These are phyloP conservation scores for Discostella stelligeroides DNA, from an alignment of 108 stramenopile genomes.

Conservation along the genomic window DNA sequence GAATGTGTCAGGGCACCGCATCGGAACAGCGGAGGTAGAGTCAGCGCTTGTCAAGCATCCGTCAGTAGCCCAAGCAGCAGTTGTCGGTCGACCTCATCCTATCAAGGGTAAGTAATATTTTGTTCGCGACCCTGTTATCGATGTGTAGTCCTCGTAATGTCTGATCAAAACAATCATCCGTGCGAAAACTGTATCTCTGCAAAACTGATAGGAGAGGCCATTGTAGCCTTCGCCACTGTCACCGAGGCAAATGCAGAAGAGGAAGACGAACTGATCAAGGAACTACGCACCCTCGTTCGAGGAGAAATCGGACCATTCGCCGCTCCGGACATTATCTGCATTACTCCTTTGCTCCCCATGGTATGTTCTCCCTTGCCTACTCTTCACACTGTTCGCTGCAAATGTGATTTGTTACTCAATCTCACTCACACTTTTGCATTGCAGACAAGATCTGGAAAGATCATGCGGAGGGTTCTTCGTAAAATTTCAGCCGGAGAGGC, in stretches of 20 bases:
- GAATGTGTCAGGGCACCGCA: conserved; percentile 87
- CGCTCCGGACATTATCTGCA: conserved; percentile 78
- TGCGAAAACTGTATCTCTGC: too few species aligned
- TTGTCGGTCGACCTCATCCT: conserved; percentile 83
- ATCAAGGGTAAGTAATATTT: conserved; percentile 63
- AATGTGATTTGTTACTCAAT: background rate
- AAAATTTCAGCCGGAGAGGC: conserved; percentile 84
- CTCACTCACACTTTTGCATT: conserved; percentile 2
- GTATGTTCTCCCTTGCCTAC: conserved; percentile 12
- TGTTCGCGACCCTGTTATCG: too few species aligned
- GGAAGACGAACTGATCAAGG: conserved; percentile 69
- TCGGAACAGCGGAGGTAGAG: conserved; percentile 86
- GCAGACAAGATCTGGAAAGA: conserved; percentile 83
- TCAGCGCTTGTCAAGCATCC: conserved; percentile 82
- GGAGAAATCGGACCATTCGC: conserved; percentile 85
- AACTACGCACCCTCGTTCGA: conserved; percentile 74
- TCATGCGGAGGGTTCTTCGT: conserved; percentile 91
- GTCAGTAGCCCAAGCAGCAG: conserved; percentile 85
- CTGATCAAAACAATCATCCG: too few species aligned
- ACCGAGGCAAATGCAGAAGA: conserved; percentile 54
- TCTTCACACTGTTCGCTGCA: too few species aligned
- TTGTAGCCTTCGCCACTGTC: conserved; percentile 84
- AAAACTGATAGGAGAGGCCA: conserved; percentile 67
- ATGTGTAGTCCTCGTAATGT: too few species aligned
- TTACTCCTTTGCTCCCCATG: conserved; percentile 81